These are phyloP conservation scores for Pseudogymnoascus sp. DNA, from an alignment of 2,329 filamentous ascomycete genomes.

Conservation along the genomic window DNA sequence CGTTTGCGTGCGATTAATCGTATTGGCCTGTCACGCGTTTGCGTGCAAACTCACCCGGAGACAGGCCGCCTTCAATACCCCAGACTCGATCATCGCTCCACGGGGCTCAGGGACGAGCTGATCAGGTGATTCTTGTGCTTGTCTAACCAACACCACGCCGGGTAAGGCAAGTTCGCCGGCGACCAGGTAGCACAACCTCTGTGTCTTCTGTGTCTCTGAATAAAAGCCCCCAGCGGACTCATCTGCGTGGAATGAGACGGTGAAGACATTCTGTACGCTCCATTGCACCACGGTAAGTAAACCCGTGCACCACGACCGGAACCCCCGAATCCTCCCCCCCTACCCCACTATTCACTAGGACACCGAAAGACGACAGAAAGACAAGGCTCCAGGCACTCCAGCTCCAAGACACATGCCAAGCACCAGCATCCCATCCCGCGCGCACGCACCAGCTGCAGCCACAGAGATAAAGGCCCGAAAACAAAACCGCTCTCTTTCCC, in stretches of 20 bases:
- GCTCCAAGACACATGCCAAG: background rate
- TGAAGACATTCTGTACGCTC: background rate
- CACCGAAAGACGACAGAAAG: background rate
- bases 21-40: slow-evolving; percentile 18
- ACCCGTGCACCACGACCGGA: background rate
- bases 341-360: background rate
- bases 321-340: background rate
- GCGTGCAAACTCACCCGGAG: slow-evolving; percentile 20
- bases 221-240: background rate
- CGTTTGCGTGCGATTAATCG: background rate
- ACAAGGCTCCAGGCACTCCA: background rate
- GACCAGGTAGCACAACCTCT: background rate
- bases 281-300: background rate
- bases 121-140: background rate
- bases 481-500: background rate
- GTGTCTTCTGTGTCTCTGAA: background rate
- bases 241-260: background rate
- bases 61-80: background rate
- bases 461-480: slow-evolving; percentile 5
- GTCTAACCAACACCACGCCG: background rate
- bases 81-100: background rate
- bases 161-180: background rate
- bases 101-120: background rate
- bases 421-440: background rate
- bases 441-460: background rate